Evolutionary conservation across 2,329 filamentous ascomycete genomes (phyloP), one percentile per base, ranked within the genome.

Genomic region (Alternaria alternata): DNA sequence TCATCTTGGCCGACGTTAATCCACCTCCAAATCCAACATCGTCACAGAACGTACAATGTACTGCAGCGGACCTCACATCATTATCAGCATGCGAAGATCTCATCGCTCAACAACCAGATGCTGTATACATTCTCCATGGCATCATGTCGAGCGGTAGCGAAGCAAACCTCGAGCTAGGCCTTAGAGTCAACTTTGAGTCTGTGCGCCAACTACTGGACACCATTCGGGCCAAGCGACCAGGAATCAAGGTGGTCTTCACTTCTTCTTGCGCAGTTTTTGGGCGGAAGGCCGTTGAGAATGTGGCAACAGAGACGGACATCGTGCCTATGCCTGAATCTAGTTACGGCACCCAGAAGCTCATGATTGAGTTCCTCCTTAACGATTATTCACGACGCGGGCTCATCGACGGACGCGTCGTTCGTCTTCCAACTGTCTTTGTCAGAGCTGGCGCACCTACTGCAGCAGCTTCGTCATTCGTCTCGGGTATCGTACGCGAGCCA

Each of bases 81-180:
- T 39, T 66, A 3, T 57, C 72, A 36, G 63, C 69, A 16, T 71
- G 67, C 39, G 60, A 72, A 36, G 60, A 61, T 1, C 57, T 78
- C 7, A 70, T 77, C 18, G 66, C 68, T 14, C 65, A 67, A 47
- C 51, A 58, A n/a, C 75, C 75, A 7, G 75, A 76, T 67, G 75
- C 70, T 4, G 67, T 77, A 14, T 89, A 87, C 77, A 80, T 88
- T 67, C 86, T 90, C 73, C 88, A 90, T 75, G 88, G 88, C 63
- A 88, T 89, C 80, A 89, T 90, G 88, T 89, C 87, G 0, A 84
- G 84, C 12, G 87, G 86, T 6, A 85, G 86, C 16, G 87, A 89
- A 75, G 85, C 85, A 42, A 83, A 89, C 75, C 87, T 86, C 63
- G 84, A 86, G 51, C 79, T 88, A 1, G 87, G 86, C 3, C 80